phyloP scores from a whole-genome alignment of 2,329 filamentous ascomycete genomes.

The Aspergillus tanneri region DNA sequence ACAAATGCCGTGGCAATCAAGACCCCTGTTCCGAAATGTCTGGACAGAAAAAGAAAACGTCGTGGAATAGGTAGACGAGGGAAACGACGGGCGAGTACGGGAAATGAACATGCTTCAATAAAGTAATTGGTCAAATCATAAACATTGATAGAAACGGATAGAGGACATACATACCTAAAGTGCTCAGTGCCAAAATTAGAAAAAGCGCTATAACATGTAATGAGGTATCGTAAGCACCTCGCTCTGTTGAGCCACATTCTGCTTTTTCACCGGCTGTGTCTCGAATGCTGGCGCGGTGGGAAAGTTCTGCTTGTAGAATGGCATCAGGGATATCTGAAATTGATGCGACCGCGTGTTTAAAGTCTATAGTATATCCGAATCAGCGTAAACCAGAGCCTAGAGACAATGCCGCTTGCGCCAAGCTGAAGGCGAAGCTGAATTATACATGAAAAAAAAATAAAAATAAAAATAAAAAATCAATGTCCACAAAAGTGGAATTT shows the following conservation, averaged over 20 bases:
- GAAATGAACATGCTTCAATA: conserved; percentile 59
- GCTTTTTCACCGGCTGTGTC: conserved; percentile 23
- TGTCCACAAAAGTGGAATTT: no score
- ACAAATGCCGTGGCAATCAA: conserved; percentile 59
- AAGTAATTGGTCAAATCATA: conserved; percentile 9
- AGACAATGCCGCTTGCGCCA: no score
- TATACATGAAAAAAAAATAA: no score
- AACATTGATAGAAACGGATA: background rate
- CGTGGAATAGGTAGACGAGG: conserved; percentile 60
- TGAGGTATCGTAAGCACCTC: conserved; percentile 60
- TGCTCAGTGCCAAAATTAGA: conserved; percentile 59
- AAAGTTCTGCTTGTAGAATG: conserved; percentile 35
- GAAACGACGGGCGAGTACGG: conserved; percentile 59
- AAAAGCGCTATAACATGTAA: conserved; percentile 68
- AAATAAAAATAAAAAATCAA: no score
- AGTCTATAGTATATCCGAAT: conserved; percentile 14
- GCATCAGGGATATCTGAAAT: conserved; percentile 35
- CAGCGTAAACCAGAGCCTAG: background rate
- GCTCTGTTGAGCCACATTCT: conserved; percentile 37
- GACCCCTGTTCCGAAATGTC: conserved; percentile 60
- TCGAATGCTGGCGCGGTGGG: conserved; percentile 24
- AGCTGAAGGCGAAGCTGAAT: no score
- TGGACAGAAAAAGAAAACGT: conserved; percentile 58
- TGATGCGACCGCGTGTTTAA: conserved; percentile 20
- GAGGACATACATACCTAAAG: conserved; percentile 33